These are phyloP conservation scores for Brassica juncea DNA, from an alignment of 345 rosid species.

Conservation along the genomic window DNA sequence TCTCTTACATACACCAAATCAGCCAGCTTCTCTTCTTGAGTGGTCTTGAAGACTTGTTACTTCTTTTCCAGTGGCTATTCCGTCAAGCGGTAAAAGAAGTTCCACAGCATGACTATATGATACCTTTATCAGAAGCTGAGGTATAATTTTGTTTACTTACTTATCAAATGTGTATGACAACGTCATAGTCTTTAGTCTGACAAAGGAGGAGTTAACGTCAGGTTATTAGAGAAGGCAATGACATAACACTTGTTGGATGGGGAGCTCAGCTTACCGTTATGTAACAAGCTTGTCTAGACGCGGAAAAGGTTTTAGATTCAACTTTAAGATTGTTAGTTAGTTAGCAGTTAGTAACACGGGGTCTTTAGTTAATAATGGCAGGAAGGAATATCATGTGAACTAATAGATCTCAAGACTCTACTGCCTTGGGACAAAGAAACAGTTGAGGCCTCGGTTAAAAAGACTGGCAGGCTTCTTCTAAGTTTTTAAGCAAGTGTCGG, in stretches of 20 bases:
- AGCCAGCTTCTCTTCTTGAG: neutral
- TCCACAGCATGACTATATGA: constrained; percentile 84
- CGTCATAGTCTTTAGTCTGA: constrained; percentile 23
- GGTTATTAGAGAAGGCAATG: constrained; percentile 84
- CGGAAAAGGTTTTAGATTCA: constrained; percentile 55
- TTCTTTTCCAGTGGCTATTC: constrained; percentile 69
- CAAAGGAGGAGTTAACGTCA: constrained; percentile 30
- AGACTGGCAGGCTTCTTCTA: constrained; percentile 87
- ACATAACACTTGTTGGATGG: constrained; percentile 94
- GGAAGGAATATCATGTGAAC: constrained; percentile 93
- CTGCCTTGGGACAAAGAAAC: constrained; percentile 95
- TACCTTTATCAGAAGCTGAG: constrained; percentile 92
- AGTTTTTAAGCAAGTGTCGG: constrained; percentile 17
- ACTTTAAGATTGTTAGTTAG: neutral
- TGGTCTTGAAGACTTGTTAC: neutral
- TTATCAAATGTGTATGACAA: neutral
- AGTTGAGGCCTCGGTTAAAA: constrained; percentile 77
- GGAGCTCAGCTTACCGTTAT: constrained; percentile 86
- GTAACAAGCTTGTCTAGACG: constrained; percentile 84
- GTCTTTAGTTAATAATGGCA: constrained; percentile 31
- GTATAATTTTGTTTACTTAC: constrained; percentile 36
- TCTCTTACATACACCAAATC: neutral
- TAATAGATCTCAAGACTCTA: constrained; percentile 79
- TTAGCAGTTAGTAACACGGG: neutral
- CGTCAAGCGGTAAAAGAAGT: constrained; percentile 88